Percentiles rank a stretch among this genome's conserved stretches.
These are phyloP conservation scores for Claviceps lovelessii DNA, from an alignment of 2,329 filamentous ascomycete genomes.

Conservation along the genomic window DNA sequence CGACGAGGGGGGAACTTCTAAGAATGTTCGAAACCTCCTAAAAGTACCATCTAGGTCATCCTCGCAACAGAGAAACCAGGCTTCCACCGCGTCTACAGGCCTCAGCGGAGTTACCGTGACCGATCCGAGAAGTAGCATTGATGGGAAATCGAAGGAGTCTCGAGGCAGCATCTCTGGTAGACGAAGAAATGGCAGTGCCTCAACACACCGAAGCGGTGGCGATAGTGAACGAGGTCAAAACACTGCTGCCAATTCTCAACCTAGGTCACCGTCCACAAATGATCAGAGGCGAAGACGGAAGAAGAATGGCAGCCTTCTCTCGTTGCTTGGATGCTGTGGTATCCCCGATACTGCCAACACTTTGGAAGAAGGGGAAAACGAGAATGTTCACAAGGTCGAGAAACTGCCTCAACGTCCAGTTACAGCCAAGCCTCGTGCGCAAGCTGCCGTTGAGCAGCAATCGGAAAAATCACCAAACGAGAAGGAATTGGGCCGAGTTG, in stretches of 20 bases:
- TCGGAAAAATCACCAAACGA: constrained; percentile 29
- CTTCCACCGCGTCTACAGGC: constrained; percentile 44
- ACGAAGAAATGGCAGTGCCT: constrained; percentile 52
- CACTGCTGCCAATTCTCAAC: constrained; percentile 35
- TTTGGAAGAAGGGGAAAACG: constrained; percentile 35
- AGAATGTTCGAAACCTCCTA: constrained; percentile 38
- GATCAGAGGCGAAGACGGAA: constrained; percentile 42
- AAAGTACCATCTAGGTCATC: constrained; percentile 49
- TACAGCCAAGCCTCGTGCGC: constrained; percentile 39
- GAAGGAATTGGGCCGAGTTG: constrained; percentile 29
- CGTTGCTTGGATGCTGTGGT: constrained; percentile 53
- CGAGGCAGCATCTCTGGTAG: constrained; percentile 49
- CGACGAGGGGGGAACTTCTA: constrained; percentile 28
- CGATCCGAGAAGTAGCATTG: constrained; percentile 47
- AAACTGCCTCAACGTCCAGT: constrained; percentile 40
- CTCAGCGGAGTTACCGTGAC: constrained; percentile 45
- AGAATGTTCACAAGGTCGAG: constrained; percentile 44
- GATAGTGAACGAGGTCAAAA: constrained; percentile 35
- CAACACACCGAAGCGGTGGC: constrained; percentile 46
- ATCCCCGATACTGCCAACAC: constrained; percentile 45
- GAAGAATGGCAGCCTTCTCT: constrained; percentile 38
- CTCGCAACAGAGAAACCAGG: constrained; percentile 42
- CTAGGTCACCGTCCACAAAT: constrained; percentile 35
- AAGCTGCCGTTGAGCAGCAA: constrained; percentile 37
- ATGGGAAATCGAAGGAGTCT: constrained; percentile 50